phyloP scores from a whole-genome alignment of 352 stramenopile genomes.

The Blastocystis hominis region DNA sequence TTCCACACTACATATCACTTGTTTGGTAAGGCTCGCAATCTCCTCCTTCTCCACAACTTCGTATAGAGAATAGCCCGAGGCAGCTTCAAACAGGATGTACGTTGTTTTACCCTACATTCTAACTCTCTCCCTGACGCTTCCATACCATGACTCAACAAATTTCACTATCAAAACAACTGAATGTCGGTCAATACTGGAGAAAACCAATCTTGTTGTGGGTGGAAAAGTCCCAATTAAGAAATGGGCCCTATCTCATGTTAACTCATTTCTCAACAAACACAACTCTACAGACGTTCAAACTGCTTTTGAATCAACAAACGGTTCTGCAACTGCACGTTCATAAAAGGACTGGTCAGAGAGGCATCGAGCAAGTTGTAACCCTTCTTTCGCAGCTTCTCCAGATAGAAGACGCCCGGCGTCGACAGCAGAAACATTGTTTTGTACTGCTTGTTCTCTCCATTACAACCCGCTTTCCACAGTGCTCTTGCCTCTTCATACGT shows the following conservation, averaged over 20 bases:
- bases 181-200: slow-evolving; percentile 9
- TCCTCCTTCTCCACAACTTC: slow-evolving; percentile 52
- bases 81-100: slow-evolving; percentile 54
- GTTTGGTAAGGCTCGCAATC: slow-evolving; percentile 21
- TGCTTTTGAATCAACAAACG: background rate
- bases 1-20: background rate
- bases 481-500: background rate
- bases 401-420: background rate
- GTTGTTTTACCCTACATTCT: background rate
- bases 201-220: background rate
- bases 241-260: background rate
- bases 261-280: slow-evolving; percentile 20
- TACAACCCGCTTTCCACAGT: slow-evolving; percentile 10
- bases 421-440: background rate
- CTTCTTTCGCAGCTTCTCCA: background rate
- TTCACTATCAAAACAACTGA: background rate
- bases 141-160: background rate
- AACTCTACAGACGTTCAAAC: background rate
- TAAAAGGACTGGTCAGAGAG: slow-evolving; percentile 33
- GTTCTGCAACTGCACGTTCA: slow-evolving; percentile 31
- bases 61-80: slow-evolving; percentile 45
- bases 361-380: background rate
- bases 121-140: background rate
- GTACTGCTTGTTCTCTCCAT: background rate
- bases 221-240: slow-evolving; percentile 5